Evolutionary conservation across 2,329 filamentous ascomycete genomes (phyloP).

Genomic region (Colletotrichum acutatum): DNA sequence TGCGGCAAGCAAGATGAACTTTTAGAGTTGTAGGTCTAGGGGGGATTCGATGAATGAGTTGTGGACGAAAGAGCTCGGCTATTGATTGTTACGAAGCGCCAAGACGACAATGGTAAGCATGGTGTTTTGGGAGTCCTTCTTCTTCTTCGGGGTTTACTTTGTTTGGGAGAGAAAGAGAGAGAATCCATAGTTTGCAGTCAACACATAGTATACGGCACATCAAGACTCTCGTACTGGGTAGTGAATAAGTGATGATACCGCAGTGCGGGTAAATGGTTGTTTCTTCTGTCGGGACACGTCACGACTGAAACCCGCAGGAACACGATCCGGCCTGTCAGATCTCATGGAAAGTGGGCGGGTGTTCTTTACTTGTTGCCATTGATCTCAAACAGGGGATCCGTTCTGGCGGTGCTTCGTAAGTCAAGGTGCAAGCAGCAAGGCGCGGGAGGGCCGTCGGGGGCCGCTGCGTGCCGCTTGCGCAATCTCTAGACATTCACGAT

Average conservation of each 20-base stretch:
- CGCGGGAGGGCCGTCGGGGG: neutral
- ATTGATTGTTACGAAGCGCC: constrained; percentile 10
- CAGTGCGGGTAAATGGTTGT: neutral
- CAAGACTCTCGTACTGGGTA: neutral
- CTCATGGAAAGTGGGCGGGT: neutral
- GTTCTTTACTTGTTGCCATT: neutral
- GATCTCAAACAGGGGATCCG: constrained; percentile 8
- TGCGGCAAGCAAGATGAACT: constrained; percentile 56
- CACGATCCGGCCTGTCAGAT: constrained; percentile 5
- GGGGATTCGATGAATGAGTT: no score
- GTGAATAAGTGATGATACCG: constrained; percentile 9
- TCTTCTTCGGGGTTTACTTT: constrained; percentile 12
- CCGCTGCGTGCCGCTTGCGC: neutral
- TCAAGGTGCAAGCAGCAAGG: neutral
- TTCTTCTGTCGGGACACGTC: constrained; percentile 1
- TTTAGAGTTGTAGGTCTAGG: constrained; percentile 39
- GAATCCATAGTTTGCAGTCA: constrained; percentile 10
- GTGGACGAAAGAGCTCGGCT: neutral
- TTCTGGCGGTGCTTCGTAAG: constrained; percentile 3
- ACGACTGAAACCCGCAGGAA: constrained; percentile 7
- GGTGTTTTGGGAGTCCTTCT: constrained; percentile 36
- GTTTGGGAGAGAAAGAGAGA: neutral
- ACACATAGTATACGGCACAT: neutral
- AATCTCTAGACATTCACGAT: neutral
- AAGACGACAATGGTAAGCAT: constrained; percentile 30